Percentiles rank a stretch among this genome's conserved stretches.
These are phyloP conservation scores for Acrocalymma vagum DNA, from an alignment of 2,329 filamentous ascomycete species.

Conservation along the genomic window DNA sequence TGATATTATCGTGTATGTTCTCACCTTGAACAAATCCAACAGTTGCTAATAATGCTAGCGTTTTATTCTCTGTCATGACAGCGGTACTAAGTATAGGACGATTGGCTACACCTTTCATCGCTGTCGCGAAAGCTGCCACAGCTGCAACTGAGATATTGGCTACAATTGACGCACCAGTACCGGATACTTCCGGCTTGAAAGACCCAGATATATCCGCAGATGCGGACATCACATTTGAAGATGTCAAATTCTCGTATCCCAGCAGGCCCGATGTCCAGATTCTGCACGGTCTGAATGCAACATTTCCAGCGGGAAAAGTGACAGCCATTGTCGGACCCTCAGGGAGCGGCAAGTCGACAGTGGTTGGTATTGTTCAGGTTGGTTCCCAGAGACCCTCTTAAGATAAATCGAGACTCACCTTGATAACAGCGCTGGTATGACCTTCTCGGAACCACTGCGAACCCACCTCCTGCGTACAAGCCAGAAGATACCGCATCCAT, in stretches of 20 bases:
- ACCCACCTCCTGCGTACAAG: constrained; percentile 7
- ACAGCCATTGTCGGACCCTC: constrained; percentile 79
- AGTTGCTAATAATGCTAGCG: constrained; percentile 22
- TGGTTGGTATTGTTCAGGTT: constrained; percentile 75
- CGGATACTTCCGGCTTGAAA: constrained; percentile 38
- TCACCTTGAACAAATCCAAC: background rate
- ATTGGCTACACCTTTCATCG: constrained; percentile 40
- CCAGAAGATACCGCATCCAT: constrained; percentile 5
- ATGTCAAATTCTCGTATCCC: constrained; percentile 49
- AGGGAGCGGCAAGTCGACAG: constrained; percentile 77
- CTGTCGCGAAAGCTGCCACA: constrained; percentile 43
- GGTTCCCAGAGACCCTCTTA: constrained; percentile 73
- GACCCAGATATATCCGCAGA: constrained; percentile 45
- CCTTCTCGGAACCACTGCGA: constrained; percentile 46
- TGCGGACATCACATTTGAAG: constrained; percentile 42
- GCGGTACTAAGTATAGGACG: constrained; percentile 43
- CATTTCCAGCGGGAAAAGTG: constrained; percentile 69
- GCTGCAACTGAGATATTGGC: constrained; percentile 46
- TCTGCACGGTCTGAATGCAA: constrained; percentile 66
- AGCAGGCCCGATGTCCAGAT: constrained; percentile 69
- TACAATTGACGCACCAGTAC: constrained; percentile 44
- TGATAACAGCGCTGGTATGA: constrained; percentile 77
- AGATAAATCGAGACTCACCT: too few relatives aligned
- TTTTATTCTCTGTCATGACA: constrained; percentile 50
- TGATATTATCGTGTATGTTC: constrained; percentile 40